phyloP scores from a whole-genome alignment of 441 rosid species.

The Erodium texanum region DNA sequence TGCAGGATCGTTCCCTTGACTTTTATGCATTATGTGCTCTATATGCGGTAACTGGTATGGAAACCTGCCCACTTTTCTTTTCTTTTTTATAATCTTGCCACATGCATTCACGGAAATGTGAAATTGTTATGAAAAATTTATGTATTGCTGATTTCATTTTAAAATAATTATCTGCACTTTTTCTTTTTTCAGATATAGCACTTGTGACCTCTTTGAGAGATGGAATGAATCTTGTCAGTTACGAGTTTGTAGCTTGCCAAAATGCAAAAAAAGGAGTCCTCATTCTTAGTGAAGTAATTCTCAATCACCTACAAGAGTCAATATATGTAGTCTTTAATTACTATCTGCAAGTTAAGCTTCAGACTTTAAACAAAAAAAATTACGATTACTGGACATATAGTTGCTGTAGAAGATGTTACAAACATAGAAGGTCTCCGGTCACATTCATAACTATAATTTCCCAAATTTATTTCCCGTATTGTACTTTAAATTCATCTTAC shows the following conservation, averaged over 20 bases:
- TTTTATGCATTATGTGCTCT: conserved; percentile 73
- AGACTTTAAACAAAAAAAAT: neutral
- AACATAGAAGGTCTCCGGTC: neutral
- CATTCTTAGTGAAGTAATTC: conserved; percentile 90
- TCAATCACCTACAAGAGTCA: conserved; percentile 14
- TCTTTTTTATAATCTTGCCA: neutral
- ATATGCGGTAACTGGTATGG: conserved; percentile 91
- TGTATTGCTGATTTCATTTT: neutral
- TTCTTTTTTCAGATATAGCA: conserved; percentile 61
- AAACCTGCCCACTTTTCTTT: conserved; percentile 2
- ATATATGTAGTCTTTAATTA: conserved; percentile 3
- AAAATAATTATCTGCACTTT: neutral
- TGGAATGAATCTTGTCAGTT: conserved; percentile 99
- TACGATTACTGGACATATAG: too few species aligned
- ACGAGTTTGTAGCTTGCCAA: conserved; percentile 98
- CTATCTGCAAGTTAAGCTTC: neutral
- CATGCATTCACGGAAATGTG: neutral
- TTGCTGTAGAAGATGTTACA: neutral
- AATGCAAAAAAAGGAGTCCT: conserved; percentile 94
- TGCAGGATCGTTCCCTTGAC: conserved; percentile 97
- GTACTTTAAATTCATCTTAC: too few species aligned
- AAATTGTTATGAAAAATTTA: neutral
- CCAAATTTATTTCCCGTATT: too few species aligned
- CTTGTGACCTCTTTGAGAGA: conserved; percentile 97
- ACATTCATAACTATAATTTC: neutral